Evolutionary conservation across 169 alveolate species (phyloP).

Genomic region (Neospora caninum): DNA sequence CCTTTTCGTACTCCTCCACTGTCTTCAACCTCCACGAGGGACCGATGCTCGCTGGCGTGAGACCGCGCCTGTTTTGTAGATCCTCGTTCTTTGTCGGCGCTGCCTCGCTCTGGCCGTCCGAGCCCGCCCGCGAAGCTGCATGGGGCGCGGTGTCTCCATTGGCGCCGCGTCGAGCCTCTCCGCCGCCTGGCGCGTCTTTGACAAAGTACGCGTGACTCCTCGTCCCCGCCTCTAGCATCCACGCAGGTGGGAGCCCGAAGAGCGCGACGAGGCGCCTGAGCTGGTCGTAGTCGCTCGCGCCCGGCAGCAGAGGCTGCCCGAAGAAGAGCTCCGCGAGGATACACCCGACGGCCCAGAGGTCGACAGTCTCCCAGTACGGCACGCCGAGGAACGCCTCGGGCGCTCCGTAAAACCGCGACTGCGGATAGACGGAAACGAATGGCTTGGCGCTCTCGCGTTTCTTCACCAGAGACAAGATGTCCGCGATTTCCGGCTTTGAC

Average conservation of each 20-base stretch:
- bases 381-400: conserved; percentile 72
- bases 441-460: neutral
- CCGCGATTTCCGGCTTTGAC: neutral
- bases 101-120: neutral
- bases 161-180: neutral
- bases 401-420: conserved; percentile 87
- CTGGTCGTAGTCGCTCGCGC: conserved; percentile 86
- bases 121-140: neutral
- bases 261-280: conserved; percentile 41
- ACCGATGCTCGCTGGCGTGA: neutral
- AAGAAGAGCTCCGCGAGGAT: conserved; percentile 94
- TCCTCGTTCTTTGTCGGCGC: neutral
- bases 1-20: neutral
- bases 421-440: conserved; percentile 79
- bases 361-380: conserved; percentile 96
- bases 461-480: neutral
- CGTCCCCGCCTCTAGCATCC: conserved; percentile 46
- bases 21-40: neutral
- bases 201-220: neutral
- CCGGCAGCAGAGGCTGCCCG: conserved; percentile 72
- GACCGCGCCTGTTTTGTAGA: neutral
- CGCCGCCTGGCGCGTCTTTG: neutral
- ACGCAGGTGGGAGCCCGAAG: neutral
- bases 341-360: conserved; percentile 98
- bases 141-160: neutral